Conservation (phyloP, 192 early-diverging fungal genomes). For the Ambispora gerdemannii region DNA sequence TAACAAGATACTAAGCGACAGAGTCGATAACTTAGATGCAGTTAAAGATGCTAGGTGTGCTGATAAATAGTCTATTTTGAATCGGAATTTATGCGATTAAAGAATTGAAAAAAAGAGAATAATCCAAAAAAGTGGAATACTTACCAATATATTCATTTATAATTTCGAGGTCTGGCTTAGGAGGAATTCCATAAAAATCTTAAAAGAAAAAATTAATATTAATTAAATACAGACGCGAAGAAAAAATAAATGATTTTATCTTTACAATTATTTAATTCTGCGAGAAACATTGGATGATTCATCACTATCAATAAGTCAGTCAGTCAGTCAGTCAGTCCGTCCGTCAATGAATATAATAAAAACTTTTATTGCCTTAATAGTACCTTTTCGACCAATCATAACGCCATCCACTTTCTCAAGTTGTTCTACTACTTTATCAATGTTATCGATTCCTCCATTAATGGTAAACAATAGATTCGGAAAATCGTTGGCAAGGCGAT, state of each 20-base stretch:
- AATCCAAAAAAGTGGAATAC: too few relatives aligned
- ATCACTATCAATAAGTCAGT: constrained; percentile 45
- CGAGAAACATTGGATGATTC: constrained; percentile 65
- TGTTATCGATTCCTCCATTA: constrained; percentile 66
- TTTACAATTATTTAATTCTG: constrained; percentile 52
- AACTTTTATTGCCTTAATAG: too few relatives aligned
- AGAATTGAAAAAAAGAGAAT: too few relatives aligned
- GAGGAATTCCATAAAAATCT: constrained; percentile 32
- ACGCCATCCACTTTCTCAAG: constrained; percentile 56
- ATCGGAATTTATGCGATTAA: too few relatives aligned
- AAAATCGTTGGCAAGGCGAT: constrained; percentile 46
- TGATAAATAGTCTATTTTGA: too few relatives aligned
- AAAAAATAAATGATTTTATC: too few relatives aligned
- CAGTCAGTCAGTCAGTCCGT: too few relatives aligned
- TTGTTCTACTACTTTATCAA: constrained; percentile 45
- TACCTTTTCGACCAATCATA: constrained; percentile 69
- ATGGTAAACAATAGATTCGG: constrained; percentile 54
- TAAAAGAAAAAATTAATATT: too few relatives aligned
- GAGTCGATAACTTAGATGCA: background rate
- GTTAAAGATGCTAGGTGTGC: too few relatives aligned
- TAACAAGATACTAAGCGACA: background rate
- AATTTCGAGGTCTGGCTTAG: constrained; percentile 35
- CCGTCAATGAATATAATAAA: too few relatives aligned
- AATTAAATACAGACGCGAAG: too few relatives aligned
- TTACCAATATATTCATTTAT: constrained; percentile 44